Evolutionary conservation across 192 early-diverging fungal genomes (phyloP), one percentile per base, ranked within the genome.

Genomic region (Coemansia umbellata): DNA sequence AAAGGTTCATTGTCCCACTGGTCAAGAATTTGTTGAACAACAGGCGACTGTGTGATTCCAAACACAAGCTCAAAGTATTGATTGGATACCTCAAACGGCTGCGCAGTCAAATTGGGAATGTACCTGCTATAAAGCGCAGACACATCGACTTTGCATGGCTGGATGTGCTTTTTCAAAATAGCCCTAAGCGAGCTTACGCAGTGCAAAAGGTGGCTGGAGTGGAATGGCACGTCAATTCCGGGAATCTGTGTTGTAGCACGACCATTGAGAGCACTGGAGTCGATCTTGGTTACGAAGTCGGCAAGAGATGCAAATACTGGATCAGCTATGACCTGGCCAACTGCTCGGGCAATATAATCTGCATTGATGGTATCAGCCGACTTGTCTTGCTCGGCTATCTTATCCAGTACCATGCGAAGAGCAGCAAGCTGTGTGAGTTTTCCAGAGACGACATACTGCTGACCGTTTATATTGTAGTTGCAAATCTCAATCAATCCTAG

Each of bases 201-300:
- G 39, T 79, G 83, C 28, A 90, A 60, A 63, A 97, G 78, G 82
- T 88, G 89, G 58, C 79, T 82, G 0, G 92, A 94, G 42, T 70
- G 68, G 89, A 97, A 97, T 32, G 94, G 94, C 19, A 97, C 88
- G 56, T 95, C 94, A 41, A 97, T 92, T 37, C 94, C 94, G 9
- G 78, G 62, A 1, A 97, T 70, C 15, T 91, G 92, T 33, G 91
- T 89, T 17, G 92, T 95, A 15, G 94, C 92, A 42, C 80, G 70
- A 33, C 93, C 93, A 56, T 91, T 87, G 47, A 88, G 82, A 21
- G 82, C 84, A 32, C 66, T 61, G 35, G 89, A 83, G 35, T 80
- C 81, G 13, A 71, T 42, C 11, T 22, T 17, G 9, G 17, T 7
- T 42, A 2, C 19, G 23, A 8, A 4, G 11, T 42, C 23, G 5